phyloP scores from a whole-genome alignment of 257 asterid species.

The Henckelia pumila region DNA sequence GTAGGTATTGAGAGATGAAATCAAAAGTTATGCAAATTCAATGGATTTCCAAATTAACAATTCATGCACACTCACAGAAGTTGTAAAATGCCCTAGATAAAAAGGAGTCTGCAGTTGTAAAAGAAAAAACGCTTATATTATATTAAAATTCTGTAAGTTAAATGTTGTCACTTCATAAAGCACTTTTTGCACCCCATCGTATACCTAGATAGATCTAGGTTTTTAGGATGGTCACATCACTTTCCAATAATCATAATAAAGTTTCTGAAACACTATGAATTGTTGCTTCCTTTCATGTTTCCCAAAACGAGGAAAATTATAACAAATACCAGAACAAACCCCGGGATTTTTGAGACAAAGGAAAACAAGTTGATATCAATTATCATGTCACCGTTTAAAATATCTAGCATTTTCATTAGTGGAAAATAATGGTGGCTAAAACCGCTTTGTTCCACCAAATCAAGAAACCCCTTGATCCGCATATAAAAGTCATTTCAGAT shows the following conservation, averaged over 20 bases:
- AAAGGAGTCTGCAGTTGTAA: slow-evolving; percentile 11
- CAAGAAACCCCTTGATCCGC: background rate
- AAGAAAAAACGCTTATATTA: background rate
- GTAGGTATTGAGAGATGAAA: slow-evolving; percentile 5
- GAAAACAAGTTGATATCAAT: background rate
- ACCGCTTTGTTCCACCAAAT: slow-evolving; percentile 13
- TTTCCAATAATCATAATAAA: background rate
- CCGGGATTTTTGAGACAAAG: background rate
- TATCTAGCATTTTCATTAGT: slow-evolving; percentile 14
- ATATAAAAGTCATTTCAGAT: background rate
- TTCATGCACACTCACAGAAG: too few relatives aligned
- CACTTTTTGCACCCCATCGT: background rate
- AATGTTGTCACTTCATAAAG: too few relatives aligned
- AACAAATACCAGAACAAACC: slow-evolving; percentile 3
- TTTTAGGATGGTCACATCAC: background rate
- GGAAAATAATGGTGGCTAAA: slow-evolving; percentile 11
- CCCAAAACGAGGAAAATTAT: slow-evolving; percentile 5
- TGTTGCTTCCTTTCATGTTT: background rate
- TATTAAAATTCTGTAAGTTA: background rate
- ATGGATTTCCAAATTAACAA: slow-evolving; percentile 10
- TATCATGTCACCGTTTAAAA: background rate
- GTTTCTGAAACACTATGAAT: too few relatives aligned
- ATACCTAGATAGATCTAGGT: slow-evolving; percentile 3
- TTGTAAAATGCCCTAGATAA: background rate
- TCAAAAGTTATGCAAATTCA: background rate